A percentile compares a stretch with the other conserved stretches of the same genome.
These are phyloP conservation scores for Plectosphaerella cucumerina DNA, from an alignment of 2,329 filamentous ascomycete genomes.

Conservation along the genomic window DNA sequence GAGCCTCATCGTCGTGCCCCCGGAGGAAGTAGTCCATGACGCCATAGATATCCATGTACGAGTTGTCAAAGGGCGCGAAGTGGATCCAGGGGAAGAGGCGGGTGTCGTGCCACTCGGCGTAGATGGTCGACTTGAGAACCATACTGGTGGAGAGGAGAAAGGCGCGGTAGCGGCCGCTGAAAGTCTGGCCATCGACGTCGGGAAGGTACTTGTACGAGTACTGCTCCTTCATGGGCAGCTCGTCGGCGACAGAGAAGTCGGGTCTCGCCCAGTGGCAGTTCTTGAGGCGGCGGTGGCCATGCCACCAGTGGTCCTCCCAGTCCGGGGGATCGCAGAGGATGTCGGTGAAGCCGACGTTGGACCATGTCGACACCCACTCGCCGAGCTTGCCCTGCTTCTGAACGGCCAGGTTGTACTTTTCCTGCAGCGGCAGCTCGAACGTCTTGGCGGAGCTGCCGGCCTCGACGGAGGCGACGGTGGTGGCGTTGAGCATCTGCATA, in stretches of 20 bases:
- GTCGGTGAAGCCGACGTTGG: constrained; percentile 21
- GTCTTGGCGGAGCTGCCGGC: constrained; percentile 2
- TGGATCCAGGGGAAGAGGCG: constrained; percentile 58
- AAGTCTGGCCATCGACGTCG: constrained; percentile 56
- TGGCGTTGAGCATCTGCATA: constrained; percentile 4
- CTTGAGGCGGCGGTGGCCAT: background rate
- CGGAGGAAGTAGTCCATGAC: constrained; percentile 53
- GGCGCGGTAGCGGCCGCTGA: constrained; percentile 43
- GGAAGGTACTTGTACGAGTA: constrained; percentile 49
- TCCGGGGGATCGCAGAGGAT: constrained; percentile 22
- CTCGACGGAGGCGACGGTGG: constrained; percentile 31
- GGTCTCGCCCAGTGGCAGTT: constrained; percentile 19
- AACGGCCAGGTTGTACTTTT: background rate
- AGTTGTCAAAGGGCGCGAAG: constrained; percentile 58
- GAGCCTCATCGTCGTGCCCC: constrained; percentile 36
- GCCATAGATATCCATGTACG: constrained; percentile 53
- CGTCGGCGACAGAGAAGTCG: constrained; percentile 14
- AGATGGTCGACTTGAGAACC: constrained; percentile 58
- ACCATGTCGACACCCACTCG: constrained; percentile 17
- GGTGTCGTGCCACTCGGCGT: constrained; percentile 61
- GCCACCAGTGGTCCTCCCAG: constrained; percentile 8
- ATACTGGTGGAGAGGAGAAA: constrained; percentile 53
- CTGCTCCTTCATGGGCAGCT: constrained; percentile 26
- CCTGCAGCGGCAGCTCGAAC: background rate
- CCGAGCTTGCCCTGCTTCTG: constrained; percentile 16